Conservation (phyloP, 257 asterid species). For the Lycium ferocissimum region DNA sequence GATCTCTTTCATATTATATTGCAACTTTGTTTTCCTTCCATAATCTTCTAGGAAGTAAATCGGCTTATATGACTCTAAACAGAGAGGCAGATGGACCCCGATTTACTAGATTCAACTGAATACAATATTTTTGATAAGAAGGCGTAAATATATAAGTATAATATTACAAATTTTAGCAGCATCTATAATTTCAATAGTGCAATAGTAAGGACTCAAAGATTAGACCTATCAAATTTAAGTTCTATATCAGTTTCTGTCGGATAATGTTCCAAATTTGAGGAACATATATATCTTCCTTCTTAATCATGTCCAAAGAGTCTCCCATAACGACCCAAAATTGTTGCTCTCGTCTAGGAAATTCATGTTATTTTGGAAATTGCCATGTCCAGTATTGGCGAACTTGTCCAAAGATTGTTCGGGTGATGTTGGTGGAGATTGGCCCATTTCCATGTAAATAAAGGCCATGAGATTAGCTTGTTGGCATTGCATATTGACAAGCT, state of each 20-base stretch:
- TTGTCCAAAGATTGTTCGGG: conserved; percentile 44
- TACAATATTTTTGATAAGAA: background rate
- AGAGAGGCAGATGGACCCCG: background rate
- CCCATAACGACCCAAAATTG: conserved; percentile 49
- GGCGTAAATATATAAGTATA: background rate
- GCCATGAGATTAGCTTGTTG: conserved; percentile 79
- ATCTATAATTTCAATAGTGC: background rate
- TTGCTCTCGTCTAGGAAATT: conserved; percentile 51
- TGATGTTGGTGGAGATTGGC: conserved; percentile 42
- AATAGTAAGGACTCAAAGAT: too few relatives aligned
- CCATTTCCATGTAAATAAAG: conserved; percentile 61
- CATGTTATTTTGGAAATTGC: background rate
- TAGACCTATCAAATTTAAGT: background rate
- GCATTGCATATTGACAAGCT: conserved; percentile 67
- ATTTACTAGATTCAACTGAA: background rate
- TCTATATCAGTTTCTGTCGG: background rate
- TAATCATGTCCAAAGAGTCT: conserved; percentile 58
- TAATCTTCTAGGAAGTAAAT: background rate
- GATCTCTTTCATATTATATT: conserved; percentile 4
- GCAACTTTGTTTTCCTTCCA: background rate
- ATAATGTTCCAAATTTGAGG: background rate
- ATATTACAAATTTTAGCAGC: too few relatives aligned
- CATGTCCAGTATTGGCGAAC: conserved; percentile 25
- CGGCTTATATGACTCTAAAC: background rate
- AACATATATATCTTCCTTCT: background rate